Percentiles rank a stretch among this genome's conserved stretches.
phyloP scores from a whole-genome alignment of 768 basidiomycete species.

The Mycena olivaceomarginata region DNA sequence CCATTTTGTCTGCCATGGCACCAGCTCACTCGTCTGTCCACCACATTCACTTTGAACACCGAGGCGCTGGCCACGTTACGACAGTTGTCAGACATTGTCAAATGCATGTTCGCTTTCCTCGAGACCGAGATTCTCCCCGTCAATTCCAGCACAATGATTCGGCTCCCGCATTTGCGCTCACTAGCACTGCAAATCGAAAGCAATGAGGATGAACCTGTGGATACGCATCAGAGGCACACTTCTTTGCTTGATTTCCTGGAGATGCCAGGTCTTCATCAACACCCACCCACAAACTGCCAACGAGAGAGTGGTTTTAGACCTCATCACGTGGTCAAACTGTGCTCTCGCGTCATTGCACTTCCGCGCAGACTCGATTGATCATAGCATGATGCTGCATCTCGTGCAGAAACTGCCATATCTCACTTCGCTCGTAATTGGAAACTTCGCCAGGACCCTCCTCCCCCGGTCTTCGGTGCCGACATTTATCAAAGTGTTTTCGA shows the following conservation, averaged over 20 bases:
- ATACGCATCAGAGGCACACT: neutral
- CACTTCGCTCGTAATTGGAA: slow-evolving; percentile 1
- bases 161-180: slow-evolving; percentile 16
- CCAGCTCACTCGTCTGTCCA: slow-evolving; percentile 31
- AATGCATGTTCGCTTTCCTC: slow-evolving; percentile 3
- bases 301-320: neutral
- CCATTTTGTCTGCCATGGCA: slow-evolving; percentile 28
- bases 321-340: slow-evolving; percentile 26
- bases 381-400: neutral
- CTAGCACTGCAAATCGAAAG: neutral
- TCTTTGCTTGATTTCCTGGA: slow-evolving; percentile 17
- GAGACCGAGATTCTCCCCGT: neutral
- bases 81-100: slow-evolving; percentile 3
- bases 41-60: slow-evolving; percentile 5
- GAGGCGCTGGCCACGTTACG: slow-evolving; percentile 3
- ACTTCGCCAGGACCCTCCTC: neutral
- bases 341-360: neutral
- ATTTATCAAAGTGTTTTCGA: neutral
- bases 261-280: slow-evolving; percentile 7
- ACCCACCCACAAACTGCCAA: slow-evolving; percentile 17
- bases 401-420: neutral
- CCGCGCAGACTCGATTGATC: neutral
- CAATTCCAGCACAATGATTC: neutral
- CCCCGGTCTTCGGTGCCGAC: too few species aligned
- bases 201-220: neutral